Conservation (phyloP, 2,329 filamentous ascomycete genomes). For the Ramichloridium luteum region DNA sequence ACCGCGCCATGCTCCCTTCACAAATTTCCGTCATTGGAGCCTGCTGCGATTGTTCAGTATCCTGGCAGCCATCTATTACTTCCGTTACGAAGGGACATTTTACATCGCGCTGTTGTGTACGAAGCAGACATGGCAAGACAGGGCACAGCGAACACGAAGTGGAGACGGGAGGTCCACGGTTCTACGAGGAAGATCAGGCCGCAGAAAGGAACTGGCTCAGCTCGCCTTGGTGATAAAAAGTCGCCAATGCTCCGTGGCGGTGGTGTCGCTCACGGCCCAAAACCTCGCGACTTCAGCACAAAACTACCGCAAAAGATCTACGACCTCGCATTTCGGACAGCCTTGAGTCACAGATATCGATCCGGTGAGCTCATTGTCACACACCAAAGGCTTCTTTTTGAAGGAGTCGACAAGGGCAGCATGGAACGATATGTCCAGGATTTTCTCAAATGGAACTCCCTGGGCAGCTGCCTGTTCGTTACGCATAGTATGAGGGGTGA, state of each 20-base stretch:
- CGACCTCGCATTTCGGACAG: slow-evolving; percentile 88
- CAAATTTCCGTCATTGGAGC: slow-evolving; percentile 80
- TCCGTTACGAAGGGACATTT: slow-evolving; percentile 77
- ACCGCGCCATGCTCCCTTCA: slow-evolving; percentile 74
- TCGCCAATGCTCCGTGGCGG: slow-evolving; percentile 73
- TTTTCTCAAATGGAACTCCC: slow-evolving; percentile 58
- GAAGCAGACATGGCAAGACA: slow-evolving; percentile 82
- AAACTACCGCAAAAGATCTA: slow-evolving; percentile 79
- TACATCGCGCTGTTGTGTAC: slow-evolving; percentile 84
- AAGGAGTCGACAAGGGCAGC: slow-evolving; percentile 35
- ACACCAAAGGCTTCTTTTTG: slow-evolving; percentile 55
- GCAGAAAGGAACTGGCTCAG: slow-evolving; percentile 75
- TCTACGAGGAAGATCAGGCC: slow-evolving; percentile 68
- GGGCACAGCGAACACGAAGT: slow-evolving; percentile 76
- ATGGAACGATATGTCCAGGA: slow-evolving; percentile 49
- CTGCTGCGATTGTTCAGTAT: slow-evolving; percentile 64
- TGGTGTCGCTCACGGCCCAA: slow-evolving; percentile 80
- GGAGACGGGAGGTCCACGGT: slow-evolving; percentile 69
- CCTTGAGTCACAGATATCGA: slow-evolving; percentile 80
- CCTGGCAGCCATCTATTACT: slow-evolving; percentile 72
- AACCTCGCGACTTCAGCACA: slow-evolving; percentile 81
- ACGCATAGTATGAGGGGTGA: slow-evolving; percentile 49
- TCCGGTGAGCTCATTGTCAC: slow-evolving; percentile 79
- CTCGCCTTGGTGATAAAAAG: slow-evolving; percentile 70
- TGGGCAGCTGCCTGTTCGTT: slow-evolving; percentile 57